Evolutionary conservation across 805 yeast genomes (phyloP).

Genomic region (Pichia heedii): DNA sequence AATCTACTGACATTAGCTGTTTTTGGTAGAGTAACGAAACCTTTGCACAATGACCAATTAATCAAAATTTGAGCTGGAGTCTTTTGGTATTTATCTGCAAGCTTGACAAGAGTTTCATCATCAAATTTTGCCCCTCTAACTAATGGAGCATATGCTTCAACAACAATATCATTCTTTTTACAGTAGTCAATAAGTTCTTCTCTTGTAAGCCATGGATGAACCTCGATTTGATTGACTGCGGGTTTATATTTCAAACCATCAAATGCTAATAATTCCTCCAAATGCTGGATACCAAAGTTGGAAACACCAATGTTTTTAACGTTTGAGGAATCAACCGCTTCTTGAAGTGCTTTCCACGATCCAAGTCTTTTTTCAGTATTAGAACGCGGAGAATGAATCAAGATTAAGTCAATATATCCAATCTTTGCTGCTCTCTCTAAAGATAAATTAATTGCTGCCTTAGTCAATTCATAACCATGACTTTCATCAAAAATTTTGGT

Average conservation of each 20-base stretch:
- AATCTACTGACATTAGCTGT: constrained; percentile 27
- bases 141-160: constrained; percentile 58
- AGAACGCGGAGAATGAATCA: constrained; percentile 45
- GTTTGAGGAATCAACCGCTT: constrained; percentile 39
- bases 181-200: constrained; percentile 36
- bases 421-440: constrained; percentile 33
- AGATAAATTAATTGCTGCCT: constrained; percentile 33
- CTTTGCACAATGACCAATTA: constrained; percentile 59
- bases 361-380: constrained; percentile 30
- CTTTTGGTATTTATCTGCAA: constrained; percentile 40
- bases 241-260: constrained; percentile 34
- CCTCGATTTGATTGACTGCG: constrained; percentile 40
- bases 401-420: constrained; percentile 42
- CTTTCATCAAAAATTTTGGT: constrained; percentile 26
- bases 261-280: constrained; percentile 33
- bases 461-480: constrained; percentile 30
- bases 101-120: constrained; percentile 32
- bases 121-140: constrained; percentile 41
- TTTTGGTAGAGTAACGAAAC: constrained; percentile 36
- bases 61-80: constrained; percentile 51
- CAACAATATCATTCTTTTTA: constrained; percentile 34
- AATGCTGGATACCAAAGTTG: constrained; percentile 47
- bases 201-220: constrained; percentile 41
- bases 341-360: constrained; percentile 47
- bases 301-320: constrained; percentile 55